These are phyloP conservation scores for Coemansia sp. DNA, from an alignment of 192 early-diverging fungal species.

Conservation along the genomic window DNA sequence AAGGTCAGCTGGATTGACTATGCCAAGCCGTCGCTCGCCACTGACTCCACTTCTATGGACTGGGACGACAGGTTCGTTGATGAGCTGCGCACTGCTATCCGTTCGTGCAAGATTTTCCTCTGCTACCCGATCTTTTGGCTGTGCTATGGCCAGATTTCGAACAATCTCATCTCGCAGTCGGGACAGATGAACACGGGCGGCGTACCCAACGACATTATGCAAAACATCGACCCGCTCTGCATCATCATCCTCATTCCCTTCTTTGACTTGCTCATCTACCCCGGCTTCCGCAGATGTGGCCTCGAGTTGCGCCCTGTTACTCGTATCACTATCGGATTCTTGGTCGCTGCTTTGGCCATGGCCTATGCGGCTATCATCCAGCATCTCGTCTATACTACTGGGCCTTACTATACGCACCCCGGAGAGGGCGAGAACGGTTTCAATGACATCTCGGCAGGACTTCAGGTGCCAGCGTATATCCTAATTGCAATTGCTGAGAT, in stretches of 20 bases:
- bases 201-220: slow-evolving; percentile 65
- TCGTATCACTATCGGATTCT: slow-evolving; percentile 61
- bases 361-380: slow-evolving; percentile 62
- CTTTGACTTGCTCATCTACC: slow-evolving; percentile 58
- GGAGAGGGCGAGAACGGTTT: slow-evolving; percentile 41
- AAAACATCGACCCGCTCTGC: slow-evolving; percentile 60
- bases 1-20: slow-evolving; percentile 56
- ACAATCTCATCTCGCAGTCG: slow-evolving; percentile 65
- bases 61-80: slow-evolving; percentile 77
- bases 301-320: slow-evolving; percentile 57
- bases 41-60: slow-evolving; percentile 17
- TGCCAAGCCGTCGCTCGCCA: slow-evolving; percentile 58
- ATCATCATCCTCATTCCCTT: slow-evolving; percentile 60
- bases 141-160: slow-evolving; percentile 64
- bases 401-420: slow-evolving; percentile 48
- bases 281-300: slow-evolving; percentile 55
- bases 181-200: slow-evolving; percentile 59
- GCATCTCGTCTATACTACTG: slow-evolving; percentile 57
- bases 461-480: slow-evolving; percentile 60
- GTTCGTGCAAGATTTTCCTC: slow-evolving; percentile 68
- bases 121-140: slow-evolving; percentile 78
- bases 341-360: slow-evolving; percentile 57
- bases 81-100: slow-evolving; percentile 60
- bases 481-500: slow-evolving; percentile 61
- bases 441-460: slow-evolving; percentile 58